These are phyloP conservation scores for Collybiopsis luxurians DNA, from an alignment of 768 basidiomycete genomes.

Conservation along the genomic window DNA sequence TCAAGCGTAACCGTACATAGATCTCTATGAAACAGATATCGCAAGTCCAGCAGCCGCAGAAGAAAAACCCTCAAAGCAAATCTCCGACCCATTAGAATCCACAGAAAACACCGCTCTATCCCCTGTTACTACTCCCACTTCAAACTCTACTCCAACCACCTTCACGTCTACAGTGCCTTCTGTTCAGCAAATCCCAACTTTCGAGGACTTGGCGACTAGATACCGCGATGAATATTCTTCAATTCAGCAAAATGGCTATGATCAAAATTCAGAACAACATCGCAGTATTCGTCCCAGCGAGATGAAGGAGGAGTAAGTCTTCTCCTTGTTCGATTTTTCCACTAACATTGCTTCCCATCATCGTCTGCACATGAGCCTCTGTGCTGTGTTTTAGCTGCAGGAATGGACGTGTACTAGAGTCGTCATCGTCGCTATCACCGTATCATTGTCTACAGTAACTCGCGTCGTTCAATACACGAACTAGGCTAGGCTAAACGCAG, in stretches of 20 bases:
- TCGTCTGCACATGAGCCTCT: too few species aligned
- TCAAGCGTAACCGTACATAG: slow-evolving; percentile 28
- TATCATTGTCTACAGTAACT: slow-evolving; percentile 21
- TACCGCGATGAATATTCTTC: slow-evolving; percentile 39
- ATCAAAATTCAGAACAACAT: slow-evolving; percentile 47
- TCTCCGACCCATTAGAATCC: slow-evolving; percentile 12
- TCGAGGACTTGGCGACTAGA: slow-evolving; percentile 56
- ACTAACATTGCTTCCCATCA: neutral
- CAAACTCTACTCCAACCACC: slow-evolving; percentile 15
- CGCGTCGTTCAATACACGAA: slow-evolving; percentile 64
- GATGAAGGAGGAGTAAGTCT: slow-evolving; percentile 96
- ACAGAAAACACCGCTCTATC: slow-evolving; percentile 23
- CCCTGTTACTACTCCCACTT: slow-evolving; percentile 16
- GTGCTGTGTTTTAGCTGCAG: neutral
- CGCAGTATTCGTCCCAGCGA: slow-evolving; percentile 80
- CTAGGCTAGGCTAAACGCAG: slow-evolving; percentile 64
- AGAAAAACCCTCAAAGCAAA: slow-evolving; percentile 18
- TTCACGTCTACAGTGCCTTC: slow-evolving; percentile 22
- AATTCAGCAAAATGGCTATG: slow-evolving; percentile 36
- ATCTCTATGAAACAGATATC: slow-evolving; percentile 71
- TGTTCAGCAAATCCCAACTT: slow-evolving; percentile 77
- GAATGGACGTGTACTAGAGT: neutral
- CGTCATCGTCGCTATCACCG: slow-evolving; percentile 3
- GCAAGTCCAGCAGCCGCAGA: slow-evolving; percentile 42
- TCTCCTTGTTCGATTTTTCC: slow-evolving; percentile 11